Base-by-base conservation (phyloP, 345 rosid species). In the Erodium maritimum region DNA sequence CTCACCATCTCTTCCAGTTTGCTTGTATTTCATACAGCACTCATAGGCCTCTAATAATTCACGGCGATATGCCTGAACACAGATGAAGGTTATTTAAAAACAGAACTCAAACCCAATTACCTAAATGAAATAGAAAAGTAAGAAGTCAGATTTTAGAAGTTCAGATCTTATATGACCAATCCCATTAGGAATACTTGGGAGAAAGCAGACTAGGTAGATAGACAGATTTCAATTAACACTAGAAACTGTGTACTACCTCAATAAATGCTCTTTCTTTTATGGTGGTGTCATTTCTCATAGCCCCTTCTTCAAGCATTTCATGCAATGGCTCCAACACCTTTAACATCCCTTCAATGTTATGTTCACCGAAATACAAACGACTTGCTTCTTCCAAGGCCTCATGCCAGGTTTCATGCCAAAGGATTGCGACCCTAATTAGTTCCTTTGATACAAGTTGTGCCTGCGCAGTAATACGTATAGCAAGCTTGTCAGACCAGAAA, bases 331-430 rank as follows among this genome's bases (percentile, higher is more conserved):
- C 99, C 77, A 93, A 78, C 29, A 76, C 95, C 66, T 93, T 89
- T 59, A 93, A 77, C 99, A 93, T 93, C 50, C 90, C 95, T 77
- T 93, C 99, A 71, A 83, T 82, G 75, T 93, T 93, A 68, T 79
- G 96, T 77, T 93, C 99, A 65, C 99, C 97, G 66, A 89, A 93
- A 76, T 79, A 93, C 71, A 93, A 73, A 57, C 99, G 99, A 70
- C 99, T 93, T 55, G 99, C 99, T 82, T 93, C 99, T 87, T 93
- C 99, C 68, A 93, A 65, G 50, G 81, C 94, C 69, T 93, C 99
- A 69, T 93, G 97, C 97, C 99, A 93, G 82, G 73, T 69, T 68
- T 93, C 99, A 72, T 93, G 97, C 99, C 99, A 93, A 69, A 93
- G 99, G 65, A 93, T 93, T 58, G 99, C 91, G 58, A 93, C 97